phyloP scores from a whole-genome alignment of 768 basidiomycete genomes.

The Pleurotus cornucopiae region DNA sequence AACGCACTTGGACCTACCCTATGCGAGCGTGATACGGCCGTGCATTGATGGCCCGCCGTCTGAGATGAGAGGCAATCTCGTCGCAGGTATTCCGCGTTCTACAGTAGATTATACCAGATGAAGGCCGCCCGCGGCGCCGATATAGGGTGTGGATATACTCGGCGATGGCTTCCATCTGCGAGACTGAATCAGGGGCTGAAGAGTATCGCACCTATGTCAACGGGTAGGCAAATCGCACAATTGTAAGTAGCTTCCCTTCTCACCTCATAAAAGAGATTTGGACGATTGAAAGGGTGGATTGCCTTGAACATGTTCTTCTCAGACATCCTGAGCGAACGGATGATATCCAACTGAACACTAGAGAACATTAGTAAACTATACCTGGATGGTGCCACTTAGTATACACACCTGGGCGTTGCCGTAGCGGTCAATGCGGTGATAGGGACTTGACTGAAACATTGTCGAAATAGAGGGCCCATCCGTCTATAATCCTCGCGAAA shows the following conservation, averaged over 20 bases:
- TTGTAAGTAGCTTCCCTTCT: neutral
- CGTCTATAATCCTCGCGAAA: conserved; percentile 72
- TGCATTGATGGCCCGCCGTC: conserved; percentile 61
- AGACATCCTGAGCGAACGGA: conserved; percentile 59
- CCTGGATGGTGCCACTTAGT: neutral
- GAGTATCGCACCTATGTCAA: conserved; percentile 56
- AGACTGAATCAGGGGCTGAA: conserved; percentile 41
- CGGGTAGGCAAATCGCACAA: neutral
- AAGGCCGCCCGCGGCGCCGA: conserved; percentile 50
- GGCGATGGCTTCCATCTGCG: conserved; percentile 61
- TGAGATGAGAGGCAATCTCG: conserved; percentile 59
- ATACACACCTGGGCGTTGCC: conserved; percentile 61
- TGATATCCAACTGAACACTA: conserved; percentile 75
- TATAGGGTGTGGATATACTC: conserved; percentile 66
- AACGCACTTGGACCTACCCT: conserved; percentile 18
- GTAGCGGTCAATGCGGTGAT: conserved; percentile 89
- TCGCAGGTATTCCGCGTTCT: conserved; percentile 65
- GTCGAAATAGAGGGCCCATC: conserved; percentile 61
- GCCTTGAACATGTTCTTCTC: conserved; percentile 54
- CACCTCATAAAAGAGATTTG: conserved; percentile 81
- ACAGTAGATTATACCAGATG: conserved; percentile 78
- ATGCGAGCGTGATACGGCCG: conserved; percentile 76
- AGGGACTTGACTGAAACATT: conserved; percentile 62
- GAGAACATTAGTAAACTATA: neutral
- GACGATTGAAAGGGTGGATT: conserved; percentile 76